A percentile compares a stretch with the other conserved stretches of the same genome.
These are phyloP conservation scores for Tuber aestivum DNA, from an alignment of 495 filamentous ascomycete species.

Conservation along the genomic window DNA sequence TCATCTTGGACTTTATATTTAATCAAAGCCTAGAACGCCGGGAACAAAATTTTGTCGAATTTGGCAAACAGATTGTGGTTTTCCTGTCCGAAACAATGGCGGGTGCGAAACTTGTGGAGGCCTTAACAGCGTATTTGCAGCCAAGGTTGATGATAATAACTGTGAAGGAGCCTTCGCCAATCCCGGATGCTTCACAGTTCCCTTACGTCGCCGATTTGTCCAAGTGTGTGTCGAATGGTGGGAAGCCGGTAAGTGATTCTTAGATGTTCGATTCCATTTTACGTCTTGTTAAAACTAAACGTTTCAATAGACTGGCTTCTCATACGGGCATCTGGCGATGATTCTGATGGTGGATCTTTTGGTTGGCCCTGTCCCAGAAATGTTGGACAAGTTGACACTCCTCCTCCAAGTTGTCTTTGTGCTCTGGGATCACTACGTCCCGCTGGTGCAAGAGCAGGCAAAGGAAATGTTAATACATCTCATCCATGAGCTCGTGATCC, in stretches of 20 bases:
- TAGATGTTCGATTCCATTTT: conserved; percentile 2
- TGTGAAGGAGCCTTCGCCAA: conserved; percentile 51
- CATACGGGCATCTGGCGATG: conserved; percentile 83
- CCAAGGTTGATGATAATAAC: conserved; percentile 63
- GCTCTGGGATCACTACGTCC: conserved; percentile 92
- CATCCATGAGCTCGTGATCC: conserved; percentile 93
- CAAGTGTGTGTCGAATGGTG: conserved; percentile 72
- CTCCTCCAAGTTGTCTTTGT: conserved; percentile 87
- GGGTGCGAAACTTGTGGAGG: conserved; percentile 87
- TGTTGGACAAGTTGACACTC: conserved; percentile 69
- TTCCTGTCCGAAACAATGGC: conserved; percentile 88
- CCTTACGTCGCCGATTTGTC: conserved; percentile 86
- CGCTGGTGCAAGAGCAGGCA: conserved; percentile 93
- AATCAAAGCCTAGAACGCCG: conserved; percentile 81
- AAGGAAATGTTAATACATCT: conserved; percentile 97
- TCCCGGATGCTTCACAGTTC: conserved; percentile 64
- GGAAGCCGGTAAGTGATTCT: conserved; percentile 61
- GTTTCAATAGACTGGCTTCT: conserved; percentile 60
- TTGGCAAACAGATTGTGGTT: conserved; percentile 94
- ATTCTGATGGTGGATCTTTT: conserved; percentile 94
- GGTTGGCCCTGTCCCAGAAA: conserved; percentile 78
- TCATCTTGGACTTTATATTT: conserved; percentile 94
- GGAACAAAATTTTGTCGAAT: conserved; percentile 96
- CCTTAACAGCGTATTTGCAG: conserved; percentile 51
- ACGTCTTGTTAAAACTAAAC: conserved; percentile 28